Conservation (phyloP, 2,329 filamentous ascomycete species). For the Hymenotorrendiella dingleyae region DNA sequence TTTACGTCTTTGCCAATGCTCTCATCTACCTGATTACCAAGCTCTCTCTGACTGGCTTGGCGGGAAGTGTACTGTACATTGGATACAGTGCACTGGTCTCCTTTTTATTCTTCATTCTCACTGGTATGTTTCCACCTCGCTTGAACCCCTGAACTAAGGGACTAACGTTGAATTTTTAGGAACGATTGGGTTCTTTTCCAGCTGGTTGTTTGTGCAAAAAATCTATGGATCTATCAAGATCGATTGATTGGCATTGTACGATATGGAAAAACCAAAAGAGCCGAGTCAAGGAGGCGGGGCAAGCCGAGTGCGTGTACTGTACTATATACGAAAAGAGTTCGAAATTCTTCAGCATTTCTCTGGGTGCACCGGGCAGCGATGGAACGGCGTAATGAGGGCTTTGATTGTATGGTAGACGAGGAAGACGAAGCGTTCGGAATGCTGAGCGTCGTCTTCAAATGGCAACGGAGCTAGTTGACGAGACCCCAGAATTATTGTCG, state of each 20-base stretch:
- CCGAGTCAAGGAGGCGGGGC: no score
- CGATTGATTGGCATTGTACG: conserved; percentile 50
- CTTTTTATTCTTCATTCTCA: conserved; percentile 88
- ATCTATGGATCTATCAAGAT: conserved; percentile 99
- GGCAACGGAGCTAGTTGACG: no score
- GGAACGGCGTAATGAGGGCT: no score
- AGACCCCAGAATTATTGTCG: no score
- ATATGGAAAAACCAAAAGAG: background rate
- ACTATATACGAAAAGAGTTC: no score
- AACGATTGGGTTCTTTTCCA: conserved; percentile 90
- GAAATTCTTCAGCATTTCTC: no score
- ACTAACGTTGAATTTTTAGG: conserved; percentile 49
- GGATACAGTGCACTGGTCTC: conserved; percentile 88
- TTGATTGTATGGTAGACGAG: no score
- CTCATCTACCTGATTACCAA: conserved; percentile 87
- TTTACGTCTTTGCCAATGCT: conserved; percentile 88
- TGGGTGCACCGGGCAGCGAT: no score
- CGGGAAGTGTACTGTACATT: conserved; percentile 84
- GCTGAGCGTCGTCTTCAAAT: no score
- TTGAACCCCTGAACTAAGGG: background rate
- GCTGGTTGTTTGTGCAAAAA: conserved; percentile 87
- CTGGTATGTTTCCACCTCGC: conserved; percentile 56
- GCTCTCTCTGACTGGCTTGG: conserved; percentile 76
- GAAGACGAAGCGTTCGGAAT: no score
- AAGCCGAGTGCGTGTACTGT: no score